Base-by-base conservation (phyloP, 495 filamentous ascomycete species). In the Aspergillus nidulans region DNA sequence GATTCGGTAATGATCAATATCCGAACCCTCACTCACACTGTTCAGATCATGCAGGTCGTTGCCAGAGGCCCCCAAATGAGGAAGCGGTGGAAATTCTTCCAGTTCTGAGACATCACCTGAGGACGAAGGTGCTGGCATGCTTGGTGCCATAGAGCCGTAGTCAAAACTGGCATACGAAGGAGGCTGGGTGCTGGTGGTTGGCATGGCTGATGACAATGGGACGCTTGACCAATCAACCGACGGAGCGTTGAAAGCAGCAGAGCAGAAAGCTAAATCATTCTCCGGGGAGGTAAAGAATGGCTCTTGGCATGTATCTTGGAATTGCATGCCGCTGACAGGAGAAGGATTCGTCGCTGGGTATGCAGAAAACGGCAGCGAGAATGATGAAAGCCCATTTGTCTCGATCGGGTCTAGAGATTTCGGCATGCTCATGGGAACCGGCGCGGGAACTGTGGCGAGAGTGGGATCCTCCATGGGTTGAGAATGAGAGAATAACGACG, bases 141-240 rank as follows among this genome's bases (percentile, higher is more conserved):
- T 70, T 9, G 68, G 65, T 68, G 52, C 84, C 48, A 72, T 72
- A 6, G 78, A 81, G 56, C 71, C 71, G 61, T 80, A 86, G 56
- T 89, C 85, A 59, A 85, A 86, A 49, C 82, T 83, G 40, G 81
- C 77, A 63, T 85, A 89, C 42, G 85, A 86, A 23, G 84, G 85
- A 23, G 85, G 72, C 61, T 88, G 87, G 60, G 84, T 88, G 64
- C 83, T 89, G 47, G 78, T 83, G 5, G 81, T 77, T 55, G 85
- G 79, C 44, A 77, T 77, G 12, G 78, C 75, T 41, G 75, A 77
- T 46, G 82, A 82, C 12, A 89, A 70, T 47, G 87, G 84, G 60
- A 86, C 85, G 49, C 85, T 82, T 38, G 81, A 85, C 88, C 88
- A 91, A 69, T 90, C 87, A 39, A 89, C 83, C 6, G 85, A 80